phyloP scores from a whole-genome alignment of 257 asterid species.

The Penstemon eatonii region DNA sequence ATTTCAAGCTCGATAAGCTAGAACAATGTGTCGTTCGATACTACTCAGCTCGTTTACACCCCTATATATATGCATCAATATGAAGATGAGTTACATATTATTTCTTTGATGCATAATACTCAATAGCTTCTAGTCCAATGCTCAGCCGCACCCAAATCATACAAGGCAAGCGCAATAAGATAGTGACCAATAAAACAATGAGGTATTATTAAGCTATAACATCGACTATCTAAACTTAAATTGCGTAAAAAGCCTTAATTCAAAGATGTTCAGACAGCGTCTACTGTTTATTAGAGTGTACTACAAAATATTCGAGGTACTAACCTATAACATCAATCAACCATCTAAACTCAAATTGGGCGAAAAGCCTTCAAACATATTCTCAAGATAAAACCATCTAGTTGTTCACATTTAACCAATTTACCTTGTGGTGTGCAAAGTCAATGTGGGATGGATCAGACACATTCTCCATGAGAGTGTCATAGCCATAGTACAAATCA shows the following conservation, averaged over 20 bases:
- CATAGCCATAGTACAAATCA: slow-evolving; percentile 44
- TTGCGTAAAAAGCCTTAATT: too few species aligned
- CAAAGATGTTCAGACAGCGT: too few species aligned
- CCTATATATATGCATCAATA: not conserved
- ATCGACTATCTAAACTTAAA: too few species aligned
- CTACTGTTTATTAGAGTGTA: not conserved
- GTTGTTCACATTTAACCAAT: not conserved
- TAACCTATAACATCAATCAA: not conserved
- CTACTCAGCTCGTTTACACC: too few species aligned
- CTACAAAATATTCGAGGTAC: not conserved
- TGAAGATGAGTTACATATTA: not conserved
- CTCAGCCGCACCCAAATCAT: too few species aligned
- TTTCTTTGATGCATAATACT: not conserved
- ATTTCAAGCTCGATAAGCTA: too few species aligned
- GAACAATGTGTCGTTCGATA: too few species aligned
- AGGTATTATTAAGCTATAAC: too few species aligned
- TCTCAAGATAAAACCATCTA: not conserved
- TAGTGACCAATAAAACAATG: too few species aligned
- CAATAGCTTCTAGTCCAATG: too few species aligned
- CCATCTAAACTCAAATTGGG: not conserved
- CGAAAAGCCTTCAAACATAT: slow-evolving; percentile 2
- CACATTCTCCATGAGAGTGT: slow-evolving; percentile 86
- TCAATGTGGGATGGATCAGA: slow-evolving; percentile 99
- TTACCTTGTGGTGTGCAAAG: slow-evolving; percentile 98
- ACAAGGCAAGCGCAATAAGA: too few species aligned